Evolutionary conservation across 768 basidiomycete species (phyloP).

Genomic region (Cytidiella melzeri): DNA sequence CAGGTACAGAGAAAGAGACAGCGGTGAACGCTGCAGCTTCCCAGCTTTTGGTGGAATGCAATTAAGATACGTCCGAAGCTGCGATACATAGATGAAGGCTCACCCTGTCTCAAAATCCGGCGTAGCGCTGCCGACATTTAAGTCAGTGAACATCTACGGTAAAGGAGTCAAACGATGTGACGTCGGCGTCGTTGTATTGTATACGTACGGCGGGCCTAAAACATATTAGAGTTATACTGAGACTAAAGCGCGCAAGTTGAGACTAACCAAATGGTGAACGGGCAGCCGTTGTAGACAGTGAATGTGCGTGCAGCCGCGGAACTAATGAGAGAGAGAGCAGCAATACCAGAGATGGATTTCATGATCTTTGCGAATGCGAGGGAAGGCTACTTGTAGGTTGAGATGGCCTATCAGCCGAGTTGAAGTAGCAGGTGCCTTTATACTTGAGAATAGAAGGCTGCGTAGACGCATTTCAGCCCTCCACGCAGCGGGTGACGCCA

Average conservation of each 20-base stretch:
- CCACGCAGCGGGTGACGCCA: too few relatives aligned
- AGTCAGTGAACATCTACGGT: slow-evolving; percentile 51
- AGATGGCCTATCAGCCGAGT: too few relatives aligned
- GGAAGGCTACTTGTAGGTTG: too few relatives aligned
- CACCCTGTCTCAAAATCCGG: slow-evolving; percentile 45
- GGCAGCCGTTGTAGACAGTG: slow-evolving; percentile 54
- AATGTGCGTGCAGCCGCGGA: slow-evolving; percentile 27
- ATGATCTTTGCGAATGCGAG: background rate
- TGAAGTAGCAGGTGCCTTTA: too few relatives aligned
- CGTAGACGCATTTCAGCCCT: too few relatives aligned
- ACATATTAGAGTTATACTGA: background rate
- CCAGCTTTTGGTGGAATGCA: slow-evolving; percentile 24
- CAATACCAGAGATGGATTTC: slow-evolving; percentile 8
- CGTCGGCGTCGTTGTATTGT: background rate
- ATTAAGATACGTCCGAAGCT: background rate
- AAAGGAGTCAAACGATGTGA: background rate
- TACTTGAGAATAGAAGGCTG: too few relatives aligned
- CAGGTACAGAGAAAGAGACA: slow-evolving; percentile 48
- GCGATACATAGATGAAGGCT: slow-evolving; percentile 3
- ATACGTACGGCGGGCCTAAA: slow-evolving; percentile 39
- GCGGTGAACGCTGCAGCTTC: slow-evolving; percentile 29
- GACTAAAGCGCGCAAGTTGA: background rate
- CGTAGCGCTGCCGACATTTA: slow-evolving; percentile 40
- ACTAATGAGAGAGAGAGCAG: slow-evolving; percentile 13
- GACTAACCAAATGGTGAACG: slow-evolving; percentile 62